Evolutionary conservation across 495 filamentous ascomycete species (phyloP), one percentile per base, ranked within the genome.

Genomic region (Neohortaea acidophila): DNA sequence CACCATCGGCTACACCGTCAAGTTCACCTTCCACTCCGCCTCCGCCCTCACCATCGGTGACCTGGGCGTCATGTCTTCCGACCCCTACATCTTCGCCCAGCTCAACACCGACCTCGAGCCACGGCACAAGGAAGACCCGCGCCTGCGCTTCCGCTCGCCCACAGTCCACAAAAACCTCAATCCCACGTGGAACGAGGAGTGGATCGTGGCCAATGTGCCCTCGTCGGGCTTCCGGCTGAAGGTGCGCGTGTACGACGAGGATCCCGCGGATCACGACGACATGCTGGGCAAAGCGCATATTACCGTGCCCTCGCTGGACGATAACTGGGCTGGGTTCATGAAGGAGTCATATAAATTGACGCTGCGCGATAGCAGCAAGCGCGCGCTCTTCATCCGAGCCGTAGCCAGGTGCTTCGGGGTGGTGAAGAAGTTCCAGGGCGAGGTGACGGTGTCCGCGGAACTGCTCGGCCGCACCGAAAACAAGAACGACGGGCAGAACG

Each of bases 161-260:
- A 94, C 87, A 0, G 57, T 86, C 10, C 72, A 75, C 31, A 72
- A 62, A 36, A 73, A 67, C 26, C 72, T 68, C 5, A 69, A 89
- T 45, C 84, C 87, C 0, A 63, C 59, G 13, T 96, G 87, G 87
- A 71, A 92, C 27, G 68, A 70, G 14, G 73, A 81, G 22, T 96
- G 87, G 87, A 70, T 82, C 24, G 75, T 96, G 22, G 78, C 81
- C 32, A 86, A 92, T 48, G 67, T 96, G 0, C 84, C 86, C 0
- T 60, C 72, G 0, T 70, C 68, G 1, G 86, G 86, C 1, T 87
- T 89, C 54, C 65, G 61, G 39, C 61, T 96, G 31, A 93, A 92
- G 53, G 77, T 77, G 28, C 65, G 79, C 24, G 60, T 96, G 14
- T 83, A 81, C 55, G 87, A 96, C 50, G 87, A 96, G 52, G 87